Evolutionary conservation across 441 rosid species (phyloP), one percentile per base, ranked within the genome.

Genomic region (Pelargonium exstipulatum): DNA sequence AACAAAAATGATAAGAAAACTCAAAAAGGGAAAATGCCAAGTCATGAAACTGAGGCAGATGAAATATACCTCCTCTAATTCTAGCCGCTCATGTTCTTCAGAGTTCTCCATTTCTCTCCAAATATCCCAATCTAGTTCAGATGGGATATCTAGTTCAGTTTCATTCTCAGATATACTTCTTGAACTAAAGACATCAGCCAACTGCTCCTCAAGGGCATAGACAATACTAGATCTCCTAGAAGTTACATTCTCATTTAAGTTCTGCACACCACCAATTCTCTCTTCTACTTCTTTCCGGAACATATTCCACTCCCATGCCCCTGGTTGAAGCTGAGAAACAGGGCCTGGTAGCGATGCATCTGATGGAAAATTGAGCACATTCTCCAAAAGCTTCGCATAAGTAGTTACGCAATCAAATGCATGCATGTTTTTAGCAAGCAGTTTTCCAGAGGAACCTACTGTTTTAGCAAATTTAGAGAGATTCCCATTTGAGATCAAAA

Each of bases 291-390:
- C 86, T 66, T 77, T 79, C 80, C 80, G 29, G 46, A 88, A 80
- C 78, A 87, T 65, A 75, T 82, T 80, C 98, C 99, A 92, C 48
- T 92, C 98, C 99, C 99, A 92, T 66, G 75, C 74, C 73, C 61
- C 75, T 78, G 73, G 85, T 76, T 85, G 84, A 72, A 91, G 83
- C 77, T 81, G 85, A 79, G 94, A 79, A 62, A 83, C 74, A 71
- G 87, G 81, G 67, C 78, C 81, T 18, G 97, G 98, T 82, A 95
- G 80, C 82, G 83, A 77, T 70, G 81, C 78, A 72, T 86, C 96
- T 65, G 97, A 91, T 55, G 98, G 98, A 76, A 86, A 88, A 74
- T 83, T 79, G 68, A 92, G 81, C 58, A 80, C 72, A 79, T 84
- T 95, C 84, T 92, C 96, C 80, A 95, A 73, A 78, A 92, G 88